These are phyloP conservation scores for Angomonas ambiguus DNA, from an alignment of 208 protist genomes.

Conservation along the genomic window DNA sequence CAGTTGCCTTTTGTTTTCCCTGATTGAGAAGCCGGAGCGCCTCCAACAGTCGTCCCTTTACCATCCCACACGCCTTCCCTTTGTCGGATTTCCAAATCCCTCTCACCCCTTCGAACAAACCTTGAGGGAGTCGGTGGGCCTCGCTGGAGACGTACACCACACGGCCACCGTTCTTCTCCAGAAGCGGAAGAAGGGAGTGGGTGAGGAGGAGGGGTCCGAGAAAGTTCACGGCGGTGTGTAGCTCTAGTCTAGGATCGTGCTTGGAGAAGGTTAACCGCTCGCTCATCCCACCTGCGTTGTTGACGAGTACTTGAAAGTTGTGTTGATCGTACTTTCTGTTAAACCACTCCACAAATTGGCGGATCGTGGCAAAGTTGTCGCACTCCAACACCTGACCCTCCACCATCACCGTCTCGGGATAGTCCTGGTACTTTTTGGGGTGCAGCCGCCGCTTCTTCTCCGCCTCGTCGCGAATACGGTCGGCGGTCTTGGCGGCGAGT, in stretches of 20 bases:
- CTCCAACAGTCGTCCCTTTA: constrained; percentile 41
- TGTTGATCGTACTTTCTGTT: constrained; percentile 25
- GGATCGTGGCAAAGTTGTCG: constrained; percentile 71
- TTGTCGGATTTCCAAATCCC: constrained; percentile 2
- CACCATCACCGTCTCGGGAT: constrained; percentile 42
- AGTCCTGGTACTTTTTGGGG: constrained; percentile 29
- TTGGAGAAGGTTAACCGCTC: constrained; percentile 42
- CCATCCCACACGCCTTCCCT: constrained; percentile 12
- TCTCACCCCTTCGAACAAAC: constrained; percentile 28
- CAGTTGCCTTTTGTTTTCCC: constrained; percentile 24
- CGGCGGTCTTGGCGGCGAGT: constrained; percentile 47
- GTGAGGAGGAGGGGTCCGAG: constrained; percentile 79
- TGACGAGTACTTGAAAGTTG: constrained; percentile 82
- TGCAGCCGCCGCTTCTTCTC: constrained; percentile 23
- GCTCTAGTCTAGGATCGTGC: constrained; percentile 47
- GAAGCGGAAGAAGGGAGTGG: constrained; percentile 69
- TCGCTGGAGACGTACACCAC: constrained; percentile 80
- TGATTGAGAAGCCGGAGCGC: constrained; percentile 65
- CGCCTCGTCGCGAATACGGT: constrained; percentile 36
- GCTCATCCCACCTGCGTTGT: constrained; percentile 85
- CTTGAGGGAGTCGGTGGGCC: constrained; percentile 69
- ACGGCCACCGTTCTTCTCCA: constrained; percentile 63
- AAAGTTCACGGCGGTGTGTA: constrained; percentile 84
- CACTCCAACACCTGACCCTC: constrained; percentile 66
- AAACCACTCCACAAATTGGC: constrained; percentile 54